Conservation (phyloP, 768 basidiomycete genomes). For the Boletus reticulatus region DNA sequence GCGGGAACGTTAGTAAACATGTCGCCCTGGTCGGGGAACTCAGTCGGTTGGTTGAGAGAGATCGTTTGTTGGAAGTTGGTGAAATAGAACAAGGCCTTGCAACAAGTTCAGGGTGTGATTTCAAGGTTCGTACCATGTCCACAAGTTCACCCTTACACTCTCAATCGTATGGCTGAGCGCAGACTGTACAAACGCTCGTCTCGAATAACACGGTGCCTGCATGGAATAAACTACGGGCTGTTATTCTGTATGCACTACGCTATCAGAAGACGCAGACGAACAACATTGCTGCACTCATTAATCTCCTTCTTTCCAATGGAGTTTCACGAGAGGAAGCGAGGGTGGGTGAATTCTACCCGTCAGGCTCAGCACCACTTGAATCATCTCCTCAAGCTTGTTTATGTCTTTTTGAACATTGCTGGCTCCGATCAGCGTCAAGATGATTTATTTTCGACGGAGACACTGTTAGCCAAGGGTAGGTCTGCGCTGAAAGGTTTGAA, state of each 20-base stretch:
- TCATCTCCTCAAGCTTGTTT: conserved; percentile 66
- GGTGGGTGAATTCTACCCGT: conserved; percentile 34
- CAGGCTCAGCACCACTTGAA: conserved; percentile 7
- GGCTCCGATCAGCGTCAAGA: conserved; percentile 97
- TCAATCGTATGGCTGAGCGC: conserved; percentile 2
- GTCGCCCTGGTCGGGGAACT: conserved; percentile 96
- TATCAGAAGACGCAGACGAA: conserved; percentile 88
- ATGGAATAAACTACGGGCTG: conserved; percentile 84
- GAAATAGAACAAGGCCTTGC: conserved; percentile 97
- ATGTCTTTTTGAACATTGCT: conserved; percentile 88
- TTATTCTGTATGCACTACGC: conserved; percentile 89
- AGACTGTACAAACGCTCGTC: conserved; percentile 84
- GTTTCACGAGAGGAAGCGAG: conserved; percentile 74
- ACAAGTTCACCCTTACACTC: background rate
- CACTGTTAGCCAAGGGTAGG: conserved; percentile 89
- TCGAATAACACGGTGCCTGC: conserved; percentile 63
- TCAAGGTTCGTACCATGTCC: conserved; percentile 53
- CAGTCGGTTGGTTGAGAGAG: conserved; percentile 81
- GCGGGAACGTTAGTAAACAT: conserved; percentile 98
- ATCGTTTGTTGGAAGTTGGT: conserved; percentile 84
- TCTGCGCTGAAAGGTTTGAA: conserved; percentile 95
- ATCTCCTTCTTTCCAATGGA: conserved; percentile 71
- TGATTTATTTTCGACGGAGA: conserved; percentile 94
- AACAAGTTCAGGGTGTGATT: conserved; percentile 86
- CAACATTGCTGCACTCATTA: conserved; percentile 80